Evolutionary conservation across 2,329 filamentous ascomycete genomes (phyloP), one percentile per base, ranked within the genome.

Genomic region (Tolypocladium tundrense): DNA sequence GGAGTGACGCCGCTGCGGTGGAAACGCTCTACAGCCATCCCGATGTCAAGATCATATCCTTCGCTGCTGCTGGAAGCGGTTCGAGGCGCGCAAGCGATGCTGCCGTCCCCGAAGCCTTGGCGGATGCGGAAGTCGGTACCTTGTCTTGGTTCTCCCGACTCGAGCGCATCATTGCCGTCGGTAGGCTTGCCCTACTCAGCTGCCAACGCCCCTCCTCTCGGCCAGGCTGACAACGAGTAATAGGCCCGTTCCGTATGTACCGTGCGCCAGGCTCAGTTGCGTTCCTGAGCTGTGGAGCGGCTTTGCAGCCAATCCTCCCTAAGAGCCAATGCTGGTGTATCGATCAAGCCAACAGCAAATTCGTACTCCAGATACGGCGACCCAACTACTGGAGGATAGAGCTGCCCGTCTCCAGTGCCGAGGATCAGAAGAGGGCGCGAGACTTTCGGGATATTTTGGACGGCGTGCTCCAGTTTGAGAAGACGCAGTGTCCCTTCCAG

Each of bases 321-420:
- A 90, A 90, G 70, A 95, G 91, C 59, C 91, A 96, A 72, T 95
- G 89, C 69, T 97, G 92, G 92, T 95, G 89, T 70, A 88, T 97
- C 39, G 90, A 95, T 70, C 88, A 90, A 58, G 82, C 86, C 58
- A 88, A 88, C 45, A 91, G 78, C 71, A 82, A 87, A 64, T 96
- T 96, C 64, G 88, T 96, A n/a, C 75, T 97, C 59, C 88, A 92
- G 63, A 90, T 95, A 62, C 81, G 91, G 27, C 84, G 87, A 51
- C 87, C 92, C 37, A 87, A 88, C 50, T 97, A 94, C 71, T 96
- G 94, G 81, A 86, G 92, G 62, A 94, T 97, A 66, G 92, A 97
- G 68, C 75, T 97, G 7, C 89, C 91, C 0, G 80, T 84, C 19
- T 78, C 78, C 41, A 82, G 82, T 0, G 39, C 60, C 1, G 64